Base-by-base conservation (phyloP, 345 rosid species). In the Gossypium raimondii region DNA sequence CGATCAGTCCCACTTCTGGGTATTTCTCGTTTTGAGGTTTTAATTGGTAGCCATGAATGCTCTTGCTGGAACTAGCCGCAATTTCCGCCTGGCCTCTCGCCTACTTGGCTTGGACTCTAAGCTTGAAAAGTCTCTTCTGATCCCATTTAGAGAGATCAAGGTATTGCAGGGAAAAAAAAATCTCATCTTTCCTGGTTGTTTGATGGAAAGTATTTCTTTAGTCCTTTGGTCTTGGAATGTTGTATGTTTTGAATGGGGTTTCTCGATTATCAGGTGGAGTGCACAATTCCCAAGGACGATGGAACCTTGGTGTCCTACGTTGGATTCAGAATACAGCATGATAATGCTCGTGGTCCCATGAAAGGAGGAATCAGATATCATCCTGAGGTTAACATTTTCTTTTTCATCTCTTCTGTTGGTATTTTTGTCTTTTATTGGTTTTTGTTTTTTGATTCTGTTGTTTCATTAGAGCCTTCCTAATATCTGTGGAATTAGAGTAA, bases 291-390 rank as follows among this genome's bases (percentile, higher is more conserved):
- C 12, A 96, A 87, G 78, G 99, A 96, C 74, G 99, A 96, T 76
- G 99, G 97, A 18, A 92, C 87, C 70, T 81, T 96, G 70, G 97
- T 81, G 12, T 89, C 99, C 0, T 93, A 86, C 81, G 78, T 96
- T 52, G 98, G 99, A 73, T 96, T 96, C 72, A 89, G 99, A 85
- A 97, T 96, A 25, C 99, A 96, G 67, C 97, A 96, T 74, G 99
- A 96, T 78, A 93, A 96, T 84, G 84, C 99, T 63, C 97, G 99
- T 66, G 99, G 99, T 13, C 98, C 98, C 82, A 96, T 96, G 99
- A 96, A 96, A 80, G 98, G 99, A 44, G 99, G 99, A 34, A 96
- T 96, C 87, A 88, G 99, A 90, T 96, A 89, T 77, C 99, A 96
- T 82, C 99, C 90, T 53, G 98, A 96, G 99, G 99, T 93, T 18